Conservation (phyloP, 148 eudicot genomes). For the Fagopyrum esculentum region DNA sequence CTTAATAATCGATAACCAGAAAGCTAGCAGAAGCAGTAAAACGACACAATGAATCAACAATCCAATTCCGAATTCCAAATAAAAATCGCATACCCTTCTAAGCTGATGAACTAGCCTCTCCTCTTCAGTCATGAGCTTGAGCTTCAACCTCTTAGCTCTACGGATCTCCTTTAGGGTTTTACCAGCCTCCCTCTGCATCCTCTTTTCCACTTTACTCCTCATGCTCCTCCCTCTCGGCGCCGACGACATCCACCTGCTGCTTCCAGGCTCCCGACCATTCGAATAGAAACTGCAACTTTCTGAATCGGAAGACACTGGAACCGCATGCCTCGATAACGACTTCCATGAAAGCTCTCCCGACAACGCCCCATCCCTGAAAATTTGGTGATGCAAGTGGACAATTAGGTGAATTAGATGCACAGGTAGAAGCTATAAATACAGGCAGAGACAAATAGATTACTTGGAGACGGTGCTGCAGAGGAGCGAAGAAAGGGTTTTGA, state of each 20-base stretch:
- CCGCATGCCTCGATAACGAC: constrained; percentile 11
- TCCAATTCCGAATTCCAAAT: not conserved
- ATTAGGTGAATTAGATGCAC: constrained; percentile 9
- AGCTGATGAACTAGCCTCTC: constrained; percentile 80
- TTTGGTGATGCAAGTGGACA: constrained; percentile 7
- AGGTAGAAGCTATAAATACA: not conserved
- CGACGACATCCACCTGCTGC: constrained; percentile 50
- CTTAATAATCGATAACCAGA: not conserved
- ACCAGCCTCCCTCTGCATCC: constrained; percentile 84
- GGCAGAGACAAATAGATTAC: constrained; percentile 17
- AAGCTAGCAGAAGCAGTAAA: not conserved
- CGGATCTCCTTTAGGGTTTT: constrained; percentile 80
- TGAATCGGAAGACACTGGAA: constrained; percentile 7
- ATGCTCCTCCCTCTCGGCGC: constrained; percentile 50
- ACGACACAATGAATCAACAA: not conserved
- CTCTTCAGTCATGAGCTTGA: constrained; percentile 93
- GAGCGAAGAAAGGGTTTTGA: constrained; percentile 33
- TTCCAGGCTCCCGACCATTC: constrained; percentile 25
- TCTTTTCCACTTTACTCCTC: constrained; percentile 83
- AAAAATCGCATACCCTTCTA: constrained; percentile 49
- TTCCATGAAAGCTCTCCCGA: constrained; percentile 15
- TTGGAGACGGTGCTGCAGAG: constrained; percentile 21
- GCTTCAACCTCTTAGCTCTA: constrained; percentile 61
- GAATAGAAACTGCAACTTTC: constrained; percentile 12
- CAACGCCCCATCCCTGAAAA: constrained; percentile 28